Evolutionary conservation across 2,329 filamentous ascomycete genomes (phyloP).

Genomic region (Penicillium sp.): DNA sequence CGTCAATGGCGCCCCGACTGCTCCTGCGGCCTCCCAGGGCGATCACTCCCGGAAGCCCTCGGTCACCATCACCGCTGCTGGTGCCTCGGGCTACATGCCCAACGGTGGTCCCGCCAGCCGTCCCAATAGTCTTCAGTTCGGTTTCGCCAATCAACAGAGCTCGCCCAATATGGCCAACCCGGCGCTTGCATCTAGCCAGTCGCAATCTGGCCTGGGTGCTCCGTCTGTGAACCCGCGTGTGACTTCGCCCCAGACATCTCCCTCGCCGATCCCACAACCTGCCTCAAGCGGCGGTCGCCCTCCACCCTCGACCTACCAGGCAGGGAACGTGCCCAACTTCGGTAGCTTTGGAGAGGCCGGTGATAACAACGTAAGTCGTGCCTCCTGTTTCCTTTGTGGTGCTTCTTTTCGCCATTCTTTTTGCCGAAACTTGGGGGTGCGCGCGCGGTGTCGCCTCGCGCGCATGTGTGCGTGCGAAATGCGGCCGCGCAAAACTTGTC

Average conservation of each 20-base stretch:
- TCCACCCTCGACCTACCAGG: constrained; percentile 69
- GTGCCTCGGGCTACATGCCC: constrained; percentile 66
- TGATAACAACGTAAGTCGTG: constrained; percentile 62
- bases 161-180: constrained; percentile 61
- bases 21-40: constrained; percentile 44
- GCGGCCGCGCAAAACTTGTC: constrained; percentile 17
- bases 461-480: not conserved
- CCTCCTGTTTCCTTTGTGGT: not conserved
- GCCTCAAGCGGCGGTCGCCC: constrained; percentile 76
- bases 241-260: constrained; percentile 79
- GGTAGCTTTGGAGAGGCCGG: constrained; percentile 70
- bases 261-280: constrained; percentile 87
- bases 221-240: constrained; percentile 63
- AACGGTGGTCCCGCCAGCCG: constrained; percentile 65
- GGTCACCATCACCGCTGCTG: constrained; percentile 83
- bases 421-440: not conserved
- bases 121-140: constrained; percentile 68
- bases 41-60: constrained; percentile 83
- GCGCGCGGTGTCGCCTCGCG: constrained; percentile 1
- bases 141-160: constrained; percentile 62
- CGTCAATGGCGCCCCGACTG: constrained; percentile 59
- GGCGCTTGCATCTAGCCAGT: constrained; percentile 40
- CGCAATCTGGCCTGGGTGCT: constrained; percentile 39
- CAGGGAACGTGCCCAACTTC: constrained; percentile 68
- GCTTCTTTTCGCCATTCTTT: constrained; percentile 8